phyloP scores from a whole-genome alignment of 202 grass and related monocot species.

The Digitaria exilis region DNA sequence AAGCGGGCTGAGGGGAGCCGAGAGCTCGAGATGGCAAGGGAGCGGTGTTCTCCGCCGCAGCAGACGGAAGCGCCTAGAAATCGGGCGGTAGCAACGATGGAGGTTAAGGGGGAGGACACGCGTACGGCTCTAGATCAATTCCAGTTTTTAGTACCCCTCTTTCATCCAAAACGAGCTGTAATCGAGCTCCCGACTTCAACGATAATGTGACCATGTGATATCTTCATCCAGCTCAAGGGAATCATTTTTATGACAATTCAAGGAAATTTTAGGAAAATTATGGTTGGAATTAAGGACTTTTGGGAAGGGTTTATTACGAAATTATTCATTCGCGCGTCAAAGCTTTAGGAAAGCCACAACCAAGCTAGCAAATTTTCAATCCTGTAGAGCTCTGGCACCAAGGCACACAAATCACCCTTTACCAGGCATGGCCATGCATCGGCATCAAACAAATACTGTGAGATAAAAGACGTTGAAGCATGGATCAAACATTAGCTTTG shows the following conservation, averaged over 20 bases:
- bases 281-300: neutral
- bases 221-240: too few relatives aligned
- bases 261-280: neutral
- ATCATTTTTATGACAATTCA: too few relatives aligned
- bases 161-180: neutral
- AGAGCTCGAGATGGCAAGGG: neutral
- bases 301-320: neutral
- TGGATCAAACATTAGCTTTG: constrained; percentile 5
- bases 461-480: neutral
- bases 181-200: neutral
- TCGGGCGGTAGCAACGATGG: neutral
- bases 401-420: neutral
- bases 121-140: neutral
- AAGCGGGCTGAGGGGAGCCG: neutral
- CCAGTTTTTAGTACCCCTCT: neutral
- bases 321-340: neutral
- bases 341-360: neutral
- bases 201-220: neutral
- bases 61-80: constrained; percentile 21
- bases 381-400: neutral
- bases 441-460: neutral
- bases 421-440: neutral
- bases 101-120: neutral
- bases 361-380: neutral
- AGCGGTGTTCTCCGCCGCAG: neutral